phyloP scores from a whole-genome alignment of 2,329 filamentous ascomycete genomes.

The Dendrostoma leiphaemia region DNA sequence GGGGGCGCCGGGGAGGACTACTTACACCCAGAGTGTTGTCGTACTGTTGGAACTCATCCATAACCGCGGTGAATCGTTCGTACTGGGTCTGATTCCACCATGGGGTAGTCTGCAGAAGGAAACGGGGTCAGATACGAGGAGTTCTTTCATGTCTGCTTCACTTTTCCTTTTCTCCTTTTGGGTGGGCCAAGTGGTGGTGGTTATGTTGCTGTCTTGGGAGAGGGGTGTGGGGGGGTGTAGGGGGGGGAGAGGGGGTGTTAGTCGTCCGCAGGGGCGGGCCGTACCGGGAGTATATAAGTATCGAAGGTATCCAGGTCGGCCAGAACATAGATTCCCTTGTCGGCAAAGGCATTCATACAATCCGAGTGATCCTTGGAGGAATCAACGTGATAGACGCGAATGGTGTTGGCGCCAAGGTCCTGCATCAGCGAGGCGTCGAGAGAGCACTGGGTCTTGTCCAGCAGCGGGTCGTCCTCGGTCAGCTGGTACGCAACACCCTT shows the following conservation, averaged over 20 bases:
- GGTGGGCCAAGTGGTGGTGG: too few relatives aligned
- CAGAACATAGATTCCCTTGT: conserved; percentile 80
- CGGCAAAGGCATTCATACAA: conserved; percentile 78
- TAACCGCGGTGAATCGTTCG: conserved; percentile 64
- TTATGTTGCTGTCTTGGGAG: too few relatives aligned
- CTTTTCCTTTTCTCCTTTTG: too few relatives aligned
- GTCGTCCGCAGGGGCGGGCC: conserved; percentile 16
- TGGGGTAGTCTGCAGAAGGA: conserved; percentile 33
- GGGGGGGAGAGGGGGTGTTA: too few relatives aligned
- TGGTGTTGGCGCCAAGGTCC: conserved; percentile 75
- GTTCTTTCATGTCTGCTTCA: too few relatives aligned
- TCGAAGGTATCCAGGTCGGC: conserved; percentile 78
- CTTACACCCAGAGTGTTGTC: conserved; percentile 69
- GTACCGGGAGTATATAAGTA: conserved; percentile 64
- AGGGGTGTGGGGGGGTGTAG: too few relatives aligned
- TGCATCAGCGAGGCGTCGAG: conserved; percentile 77
- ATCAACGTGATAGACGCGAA: conserved; percentile 88
- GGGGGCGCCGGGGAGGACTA: background rate
- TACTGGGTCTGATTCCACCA: conserved; percentile 74
- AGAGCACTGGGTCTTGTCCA: conserved; percentile 72
- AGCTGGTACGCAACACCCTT: conserved; percentile 69
- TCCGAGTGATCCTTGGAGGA: conserved; percentile 66
- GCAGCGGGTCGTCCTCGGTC: conserved; percentile 65
- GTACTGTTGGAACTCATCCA: conserved; percentile 75
- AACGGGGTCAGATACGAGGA: too few relatives aligned